These are phyloP conservation scores for Russula sp. DNA, from an alignment of 768 basidiomycete genomes.

Conservation along the genomic window DNA sequence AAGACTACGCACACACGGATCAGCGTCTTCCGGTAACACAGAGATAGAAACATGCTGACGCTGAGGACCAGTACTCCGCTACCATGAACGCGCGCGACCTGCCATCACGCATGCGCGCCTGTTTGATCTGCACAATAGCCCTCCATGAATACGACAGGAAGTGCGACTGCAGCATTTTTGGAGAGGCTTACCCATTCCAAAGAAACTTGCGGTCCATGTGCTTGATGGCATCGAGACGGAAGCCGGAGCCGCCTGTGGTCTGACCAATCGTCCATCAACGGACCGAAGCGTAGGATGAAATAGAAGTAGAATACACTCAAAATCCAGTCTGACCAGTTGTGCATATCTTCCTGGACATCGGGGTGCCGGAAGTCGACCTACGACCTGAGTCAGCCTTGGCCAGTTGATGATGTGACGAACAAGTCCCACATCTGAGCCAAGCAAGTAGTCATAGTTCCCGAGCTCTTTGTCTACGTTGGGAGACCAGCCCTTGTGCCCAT, in stretches of 20 bases:
- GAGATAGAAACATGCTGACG: conserved; percentile 43
- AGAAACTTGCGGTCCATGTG: conserved; percentile 76
- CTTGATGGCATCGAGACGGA: conserved; percentile 89
- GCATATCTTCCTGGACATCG: conserved; percentile 69
- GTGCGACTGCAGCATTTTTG: neutral
- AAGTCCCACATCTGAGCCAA: conserved; percentile 63
- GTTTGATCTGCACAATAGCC: conserved; percentile 46
- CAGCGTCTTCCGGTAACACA: conserved; percentile 11
- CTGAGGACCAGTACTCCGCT: conserved; percentile 81
- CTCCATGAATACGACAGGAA: conserved; percentile 9
- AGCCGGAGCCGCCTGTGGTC: conserved; percentile 70
- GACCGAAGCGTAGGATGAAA: neutral
- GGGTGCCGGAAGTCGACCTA: conserved; percentile 85
- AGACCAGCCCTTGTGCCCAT: conserved; percentile 78
- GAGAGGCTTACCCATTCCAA: conserved; percentile 57
- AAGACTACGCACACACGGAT: conserved; percentile 42
- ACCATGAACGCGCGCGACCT: conserved; percentile 57
- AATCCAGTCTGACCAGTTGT: conserved; percentile 78
- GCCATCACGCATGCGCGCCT: conserved; percentile 45
- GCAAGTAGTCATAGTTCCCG: conserved; percentile 85
- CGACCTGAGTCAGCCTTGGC: conserved; percentile 25
- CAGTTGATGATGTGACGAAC: neutral
- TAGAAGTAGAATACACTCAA: conserved; percentile 43
- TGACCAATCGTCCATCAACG: conserved; percentile 33
- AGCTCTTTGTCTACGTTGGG: conserved; percentile 72